Conservation (phyloP, 495 filamentous ascomycete species). For the Podospora australis region DNA sequence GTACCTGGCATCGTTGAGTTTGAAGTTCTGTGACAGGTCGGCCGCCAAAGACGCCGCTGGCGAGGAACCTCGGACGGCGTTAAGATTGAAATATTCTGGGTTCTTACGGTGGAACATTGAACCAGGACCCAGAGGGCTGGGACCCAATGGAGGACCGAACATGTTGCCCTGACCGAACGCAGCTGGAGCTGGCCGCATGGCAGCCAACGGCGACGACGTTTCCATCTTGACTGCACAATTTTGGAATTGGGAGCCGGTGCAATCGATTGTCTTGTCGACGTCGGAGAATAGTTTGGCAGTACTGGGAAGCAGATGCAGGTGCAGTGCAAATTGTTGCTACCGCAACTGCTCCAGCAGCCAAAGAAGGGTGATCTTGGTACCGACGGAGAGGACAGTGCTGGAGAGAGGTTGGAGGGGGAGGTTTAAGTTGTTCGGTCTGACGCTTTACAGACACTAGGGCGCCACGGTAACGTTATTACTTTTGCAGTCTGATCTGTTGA, state of each 20-base stretch:
- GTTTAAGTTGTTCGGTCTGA: too few relatives aligned
- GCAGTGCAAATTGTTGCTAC: neutral
- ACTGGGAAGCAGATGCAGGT: too few relatives aligned
- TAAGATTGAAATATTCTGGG: conserved; percentile 71
- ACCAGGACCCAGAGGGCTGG: conserved; percentile 53
- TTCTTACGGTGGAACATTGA: conserved; percentile 41
- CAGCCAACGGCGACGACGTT: conserved; percentile 87
- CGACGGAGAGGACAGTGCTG: neutral
- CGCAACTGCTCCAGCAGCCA: neutral
- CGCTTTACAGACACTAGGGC: too few relatives aligned
- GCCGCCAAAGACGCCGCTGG: conserved; percentile 84
- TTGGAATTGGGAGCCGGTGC: neutral
- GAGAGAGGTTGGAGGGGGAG: neutral
- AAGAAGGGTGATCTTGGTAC: neutral
- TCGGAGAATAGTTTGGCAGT: neutral
- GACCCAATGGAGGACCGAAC: conserved; percentile 39
- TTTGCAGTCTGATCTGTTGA: neutral
- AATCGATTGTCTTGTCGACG: neutral
- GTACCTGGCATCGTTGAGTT: conserved; percentile 80
- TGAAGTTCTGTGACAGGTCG: conserved; percentile 94
- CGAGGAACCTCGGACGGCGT: conserved; percentile 74
- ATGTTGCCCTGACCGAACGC: conserved; percentile 37
- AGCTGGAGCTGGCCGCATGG: conserved; percentile 77
- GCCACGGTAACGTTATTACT: too few relatives aligned
- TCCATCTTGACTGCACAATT: conserved; percentile 55